Evolutionary conservation across 192 early-diverging fungal species (phyloP), one percentile per base, ranked within the genome.

Genomic region (Geranomyces michiganensis): DNA sequence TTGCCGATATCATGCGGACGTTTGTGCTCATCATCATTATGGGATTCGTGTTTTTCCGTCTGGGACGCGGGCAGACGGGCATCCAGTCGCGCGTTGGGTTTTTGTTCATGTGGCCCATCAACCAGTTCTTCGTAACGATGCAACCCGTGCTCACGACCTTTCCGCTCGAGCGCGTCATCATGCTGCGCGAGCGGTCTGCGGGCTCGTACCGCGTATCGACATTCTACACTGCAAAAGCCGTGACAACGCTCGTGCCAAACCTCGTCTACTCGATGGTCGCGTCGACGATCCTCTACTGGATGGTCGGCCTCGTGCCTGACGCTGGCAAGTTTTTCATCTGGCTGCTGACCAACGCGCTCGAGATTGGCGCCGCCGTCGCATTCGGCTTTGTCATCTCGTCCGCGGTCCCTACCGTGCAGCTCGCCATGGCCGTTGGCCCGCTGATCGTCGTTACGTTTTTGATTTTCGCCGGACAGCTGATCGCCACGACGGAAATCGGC

Each of bases 151-250:
- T 78, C 59, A 71, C 71, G 41, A 70, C 70, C 27, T 78, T 85
- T 58, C 77, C 76, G 44, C 51, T 75, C 63, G 78, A 88, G 61
- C 74, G 78, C 19, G 72, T 73, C 58, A 86, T 87, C 56, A 79
- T 90, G 78, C 51, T 80, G 15, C 84, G 89, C 1, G 91, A 92
- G 80, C 81, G 90, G 5, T 82, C 87, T 13, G 78, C 84, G 27
- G 87, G 89, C 0, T 83, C 86, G 36, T 92, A 88, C 85, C 80
- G 89, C 19, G 77, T 86, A 41, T 82, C 85, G 0, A 78, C 88
- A 15, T 89, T 84, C 70, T 91, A 80, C 67, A 32, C 90, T 29
- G 84, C 88, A 29, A 90, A 90, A 73, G 70, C 29, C 53, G 70
- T 48, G 1, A 36, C 21, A 1, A 45, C 43, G 15, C 41, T 45